Evolutionary conservation across 2,329 filamentous ascomycete genomes (phyloP), one percentile per base, ranked within the genome.

Genomic region (Penicillium sp.): DNA sequence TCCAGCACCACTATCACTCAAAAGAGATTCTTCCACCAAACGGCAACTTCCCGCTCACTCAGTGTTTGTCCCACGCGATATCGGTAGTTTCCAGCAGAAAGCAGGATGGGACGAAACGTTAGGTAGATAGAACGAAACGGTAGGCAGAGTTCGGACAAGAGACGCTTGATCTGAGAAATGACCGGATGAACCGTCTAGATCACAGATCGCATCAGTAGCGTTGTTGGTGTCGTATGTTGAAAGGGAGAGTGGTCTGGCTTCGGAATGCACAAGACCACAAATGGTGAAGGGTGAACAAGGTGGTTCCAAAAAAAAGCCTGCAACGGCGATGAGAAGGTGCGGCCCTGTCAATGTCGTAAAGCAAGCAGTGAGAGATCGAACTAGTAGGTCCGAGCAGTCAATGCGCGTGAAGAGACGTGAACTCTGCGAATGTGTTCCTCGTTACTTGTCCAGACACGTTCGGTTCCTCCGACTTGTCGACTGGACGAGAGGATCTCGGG

Each of bases 11-110:
- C 66, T 70, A 59, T 62, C 61, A 70, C 66, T 66, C 60, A 70
- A 63, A 67, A 64, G 60, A 66, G 68, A 64, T 56, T 64, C 70
- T 71, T 65, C 72, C 71, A 69, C 71, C 68, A 66, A 69, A 63
- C 64, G 70, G 66, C 66, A 67, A 64, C 59, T 69, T 69, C 64
- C 70, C 60, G 68, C 68, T 63, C 64, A 54, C 68, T 63, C 62
- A 64, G 54, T 65, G 65, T 61, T 56, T 59, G 50, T 69, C 65
- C 64, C 68, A 70, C 64, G 44, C 10, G 17, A 28, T 44, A 30
- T 66, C 56, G 49, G 60, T 44, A 10, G 8, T 47, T 33, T 58
- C 58, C 47, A 22, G 53, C 45, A 19, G 53, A 33, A 10, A 33
- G 30, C 30, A 33, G 30, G 40, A 42, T 37, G 3, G 40, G 50